Evolutionary conservation across 345 rosid species (phyloP).

Genomic region (Abelmoschus esculentus): DNA sequence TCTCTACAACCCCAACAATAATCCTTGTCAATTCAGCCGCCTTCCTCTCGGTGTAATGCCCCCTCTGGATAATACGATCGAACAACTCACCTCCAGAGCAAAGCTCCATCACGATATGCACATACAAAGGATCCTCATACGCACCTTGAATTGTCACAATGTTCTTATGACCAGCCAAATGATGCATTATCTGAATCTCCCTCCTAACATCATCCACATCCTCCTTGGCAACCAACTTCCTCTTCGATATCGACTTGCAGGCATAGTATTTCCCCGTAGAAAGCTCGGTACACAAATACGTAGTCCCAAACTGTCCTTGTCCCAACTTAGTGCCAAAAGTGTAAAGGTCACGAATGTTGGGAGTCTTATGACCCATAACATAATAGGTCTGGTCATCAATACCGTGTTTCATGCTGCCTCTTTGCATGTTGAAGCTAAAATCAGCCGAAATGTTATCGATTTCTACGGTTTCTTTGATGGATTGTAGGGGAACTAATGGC

Average conservation of each 20-base stretch:
- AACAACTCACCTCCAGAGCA: conserved; percentile 93
- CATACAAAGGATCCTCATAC: conserved; percentile 74
- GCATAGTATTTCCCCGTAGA: conserved; percentile 64
- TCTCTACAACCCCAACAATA: conserved; percentile 91
- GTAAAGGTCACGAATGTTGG: conserved; percentile 77
- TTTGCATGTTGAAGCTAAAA: conserved; percentile 39
- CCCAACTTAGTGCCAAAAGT: conserved; percentile 79
- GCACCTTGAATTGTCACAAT: conserved; percentile 96
- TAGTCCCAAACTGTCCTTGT: conserved; percentile 96
- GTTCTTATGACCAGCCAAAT: conserved; percentile 90
- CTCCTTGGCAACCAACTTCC: conserved; percentile 86
- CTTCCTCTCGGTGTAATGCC: conserved; percentile 92
- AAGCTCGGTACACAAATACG: conserved; percentile 75
- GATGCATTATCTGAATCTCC: conserved; percentile 99
- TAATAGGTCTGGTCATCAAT: conserved; percentile 57
- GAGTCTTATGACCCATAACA: conserved; percentile 88
- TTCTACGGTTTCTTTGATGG: conserved; percentile 27
- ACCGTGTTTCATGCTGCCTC: conserved; percentile 65
- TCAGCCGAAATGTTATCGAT: conserved; percentile 26
- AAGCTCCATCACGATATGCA: conserved; percentile 98
- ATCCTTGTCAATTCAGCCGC: conserved; percentile 94
- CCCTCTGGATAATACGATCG: conserved; percentile 93
- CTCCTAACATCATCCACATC: conserved; percentile 94
- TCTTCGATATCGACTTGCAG: conserved; percentile 90
- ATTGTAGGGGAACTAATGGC: conserved; percentile 6